A percentile compares a stretch with the other conserved stretches of the same genome.
Conservation (phyloP, 202 grass and related monocot genomes). For the Cymbopogon flexuosus region DNA sequence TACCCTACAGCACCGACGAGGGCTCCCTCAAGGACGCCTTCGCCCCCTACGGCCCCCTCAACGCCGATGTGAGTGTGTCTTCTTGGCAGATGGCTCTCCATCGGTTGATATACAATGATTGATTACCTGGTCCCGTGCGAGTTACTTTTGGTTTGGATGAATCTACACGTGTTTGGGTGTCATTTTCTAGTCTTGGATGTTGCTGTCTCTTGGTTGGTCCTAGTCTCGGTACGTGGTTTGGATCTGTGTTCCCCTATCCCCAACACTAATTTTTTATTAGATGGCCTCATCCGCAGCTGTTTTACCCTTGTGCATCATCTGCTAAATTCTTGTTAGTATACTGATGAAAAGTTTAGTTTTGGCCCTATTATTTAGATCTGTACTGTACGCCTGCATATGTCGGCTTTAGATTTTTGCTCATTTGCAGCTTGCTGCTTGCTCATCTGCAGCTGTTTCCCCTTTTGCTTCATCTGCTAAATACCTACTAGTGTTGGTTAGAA, state of each 20-base stretch:
- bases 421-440: neutral
- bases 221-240: neutral
- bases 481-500: no score
- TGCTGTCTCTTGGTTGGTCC: neutral
- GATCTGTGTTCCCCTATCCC: neutral
- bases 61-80: neutral
- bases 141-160: neutral
- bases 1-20: neutral
- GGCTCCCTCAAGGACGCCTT: slow-evolving; percentile 7
- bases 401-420: neutral
- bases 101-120: neutral
- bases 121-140: neutral
- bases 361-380: neutral
- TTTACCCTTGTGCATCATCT: neutral
- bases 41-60: neutral
- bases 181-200: neutral
- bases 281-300: neutral
- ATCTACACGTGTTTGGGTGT: neutral
- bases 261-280: neutral
- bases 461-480: neutral
- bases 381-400: neutral
- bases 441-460: neutral
- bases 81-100: neutral
- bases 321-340: neutral
- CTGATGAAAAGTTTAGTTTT: neutral